Evolutionary conservation across 768 basidiomycete species (phyloP).

Genomic region (Leucocoprinus sp.): DNA sequence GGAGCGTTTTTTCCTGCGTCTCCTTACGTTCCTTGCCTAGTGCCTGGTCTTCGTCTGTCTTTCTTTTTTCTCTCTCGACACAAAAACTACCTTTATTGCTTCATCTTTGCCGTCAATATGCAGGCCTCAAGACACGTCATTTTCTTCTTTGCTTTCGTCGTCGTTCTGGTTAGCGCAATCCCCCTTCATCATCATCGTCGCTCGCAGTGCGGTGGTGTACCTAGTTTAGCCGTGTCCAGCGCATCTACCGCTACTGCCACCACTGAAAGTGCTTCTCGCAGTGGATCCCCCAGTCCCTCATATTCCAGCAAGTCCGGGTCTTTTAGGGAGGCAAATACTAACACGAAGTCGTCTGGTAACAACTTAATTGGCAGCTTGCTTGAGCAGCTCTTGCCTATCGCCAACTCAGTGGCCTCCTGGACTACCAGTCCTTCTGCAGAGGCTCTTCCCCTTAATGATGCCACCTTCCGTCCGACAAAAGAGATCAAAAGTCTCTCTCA

Average conservation of each 20-base stretch:
- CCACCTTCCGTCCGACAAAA: constrained; percentile 35
- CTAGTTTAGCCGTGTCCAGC: background rate
- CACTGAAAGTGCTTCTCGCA: background rate
- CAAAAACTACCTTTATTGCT: too few species aligned
- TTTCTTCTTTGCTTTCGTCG: constrained; percentile 18
- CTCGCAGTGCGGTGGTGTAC: constrained; percentile 6
- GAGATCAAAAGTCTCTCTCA: constrained; percentile 30
- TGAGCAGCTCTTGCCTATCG: constrained; percentile 35
- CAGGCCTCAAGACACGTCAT: constrained; percentile 17
- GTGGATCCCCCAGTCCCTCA: background rate
- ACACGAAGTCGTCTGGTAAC: constrained; percentile 9
- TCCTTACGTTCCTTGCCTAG: too few species aligned
- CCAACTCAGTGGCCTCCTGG: constrained; percentile 29
- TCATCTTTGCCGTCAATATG: too few species aligned
- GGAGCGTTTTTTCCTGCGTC: too few species aligned
- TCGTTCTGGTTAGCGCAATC: constrained; percentile 17
- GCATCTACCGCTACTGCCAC: background rate
- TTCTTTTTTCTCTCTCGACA: too few species aligned
- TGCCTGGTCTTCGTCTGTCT: too few species aligned
- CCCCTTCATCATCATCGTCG: constrained; percentile 16
- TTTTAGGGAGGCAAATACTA: constrained; percentile 7
- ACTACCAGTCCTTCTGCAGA: constrained; percentile 29
- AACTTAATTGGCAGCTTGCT: constrained; percentile 15
- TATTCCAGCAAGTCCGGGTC: background rate
- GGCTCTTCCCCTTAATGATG: constrained; percentile 34